Conservation (phyloP, 441 rosid species). For the Jatropha podagrica region DNA sequence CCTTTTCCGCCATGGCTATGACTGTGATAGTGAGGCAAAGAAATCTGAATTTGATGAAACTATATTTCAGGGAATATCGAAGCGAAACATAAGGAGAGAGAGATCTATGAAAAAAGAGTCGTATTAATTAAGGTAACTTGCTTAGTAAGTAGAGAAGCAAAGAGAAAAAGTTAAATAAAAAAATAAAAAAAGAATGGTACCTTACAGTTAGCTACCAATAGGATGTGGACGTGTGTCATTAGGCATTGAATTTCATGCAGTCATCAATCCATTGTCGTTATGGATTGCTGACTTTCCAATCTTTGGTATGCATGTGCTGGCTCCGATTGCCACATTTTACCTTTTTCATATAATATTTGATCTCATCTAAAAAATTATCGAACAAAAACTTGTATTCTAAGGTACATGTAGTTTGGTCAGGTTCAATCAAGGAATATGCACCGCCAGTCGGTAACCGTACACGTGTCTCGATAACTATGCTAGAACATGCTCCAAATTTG, state of each 20-base stretch:
- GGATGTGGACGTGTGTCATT: not conserved
- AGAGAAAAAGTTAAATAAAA: not conserved
- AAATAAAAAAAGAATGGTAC: no score
- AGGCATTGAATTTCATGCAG: constrained; percentile 6
- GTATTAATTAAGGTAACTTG: no score
- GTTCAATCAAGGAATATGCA: not conserved
- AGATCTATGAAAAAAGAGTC: no score
- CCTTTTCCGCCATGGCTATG: constrained; percentile 29
- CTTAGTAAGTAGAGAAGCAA: no score
- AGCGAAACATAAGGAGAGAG: no score
- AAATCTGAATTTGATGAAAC: not conserved
- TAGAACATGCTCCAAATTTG: no score
- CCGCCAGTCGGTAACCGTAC: not conserved
- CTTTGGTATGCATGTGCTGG: constrained; percentile 8
- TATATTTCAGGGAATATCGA: no score
- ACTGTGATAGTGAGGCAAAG: not conserved
- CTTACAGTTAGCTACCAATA: not conserved
- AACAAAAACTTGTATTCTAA: not conserved
- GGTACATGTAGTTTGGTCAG: constrained; percentile 1
- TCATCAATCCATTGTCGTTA: constrained; percentile 18
- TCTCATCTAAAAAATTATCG: not conserved
- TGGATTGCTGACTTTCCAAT: not conserved
- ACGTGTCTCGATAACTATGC: not conserved
- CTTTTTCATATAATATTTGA: not conserved
- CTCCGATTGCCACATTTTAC: constrained; percentile 12